Conservation (phyloP, 169 alveolate genomes). For the Cryptosporidium tyzzeri region DNA sequence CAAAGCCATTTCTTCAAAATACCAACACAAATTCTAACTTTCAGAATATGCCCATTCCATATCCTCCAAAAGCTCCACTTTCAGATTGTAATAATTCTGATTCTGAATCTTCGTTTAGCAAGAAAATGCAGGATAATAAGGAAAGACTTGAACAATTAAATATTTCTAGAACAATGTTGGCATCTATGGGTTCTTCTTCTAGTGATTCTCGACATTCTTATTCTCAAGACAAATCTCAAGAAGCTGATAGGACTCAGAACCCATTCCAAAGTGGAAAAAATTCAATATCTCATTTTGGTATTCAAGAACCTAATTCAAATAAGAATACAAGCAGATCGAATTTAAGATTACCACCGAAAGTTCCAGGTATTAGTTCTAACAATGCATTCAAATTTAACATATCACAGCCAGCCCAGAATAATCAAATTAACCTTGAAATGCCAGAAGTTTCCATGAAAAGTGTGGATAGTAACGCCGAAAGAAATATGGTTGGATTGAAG, state of each 20-base stretch:
- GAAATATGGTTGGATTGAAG: slow-evolving; percentile 6
- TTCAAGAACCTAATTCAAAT: slow-evolving; percentile 15
- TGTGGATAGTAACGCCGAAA: not conserved
- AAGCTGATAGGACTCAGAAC: not conserved
- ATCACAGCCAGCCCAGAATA: slow-evolving; percentile 15
- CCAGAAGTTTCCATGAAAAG: not conserved
- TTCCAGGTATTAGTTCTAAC: slow-evolving; percentile 19
- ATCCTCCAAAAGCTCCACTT: slow-evolving; percentile 6
- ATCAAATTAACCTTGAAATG: not conserved
- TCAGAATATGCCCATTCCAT: slow-evolving; percentile 23
- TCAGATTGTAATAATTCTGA: not conserved
- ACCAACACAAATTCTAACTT: not conserved
- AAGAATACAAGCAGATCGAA: slow-evolving; percentile 1
- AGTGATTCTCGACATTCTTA: not conserved
- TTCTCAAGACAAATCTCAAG: not conserved
- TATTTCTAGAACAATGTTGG: slow-evolving; percentile 11
- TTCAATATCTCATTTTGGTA: slow-evolving; percentile 5
- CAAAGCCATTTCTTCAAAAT: slow-evolving; percentile 1
- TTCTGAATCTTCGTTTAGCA: slow-evolving; percentile 2
- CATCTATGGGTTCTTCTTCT: not conserved
- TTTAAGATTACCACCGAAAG: slow-evolving; percentile 21
- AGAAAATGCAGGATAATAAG: slow-evolving; percentile 49
- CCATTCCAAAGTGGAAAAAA: not conserved
- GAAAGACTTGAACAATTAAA: slow-evolving; percentile 53
- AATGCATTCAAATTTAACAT: not conserved